These are phyloP conservation scores for Dioszegia aurantiaca DNA, from an alignment of 768 basidiomycete genomes.

Conservation along the genomic window DNA sequence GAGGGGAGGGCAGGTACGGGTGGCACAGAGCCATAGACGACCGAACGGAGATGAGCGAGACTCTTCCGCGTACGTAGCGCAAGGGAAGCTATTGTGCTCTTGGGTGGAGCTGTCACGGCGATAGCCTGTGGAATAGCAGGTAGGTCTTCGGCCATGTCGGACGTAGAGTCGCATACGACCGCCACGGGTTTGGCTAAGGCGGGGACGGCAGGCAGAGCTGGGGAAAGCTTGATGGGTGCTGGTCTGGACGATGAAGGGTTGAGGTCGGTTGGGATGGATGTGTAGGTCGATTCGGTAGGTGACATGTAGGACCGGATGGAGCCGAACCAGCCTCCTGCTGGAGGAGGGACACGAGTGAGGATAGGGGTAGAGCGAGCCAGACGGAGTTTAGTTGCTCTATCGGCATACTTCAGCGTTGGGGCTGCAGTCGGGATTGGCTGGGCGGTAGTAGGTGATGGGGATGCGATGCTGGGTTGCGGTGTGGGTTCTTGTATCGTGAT, in stretches of 20 bases:
- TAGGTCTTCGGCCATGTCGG: slow-evolving; percentile 42
- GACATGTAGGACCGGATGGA: slow-evolving; percentile 19
- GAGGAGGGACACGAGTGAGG: slow-evolving; percentile 15
- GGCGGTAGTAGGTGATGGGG: background rate
- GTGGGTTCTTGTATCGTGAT: background rate
- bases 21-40: slow-evolving; percentile 9
- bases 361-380: slow-evolving; percentile 36
- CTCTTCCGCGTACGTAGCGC: slow-evolving; percentile 31
- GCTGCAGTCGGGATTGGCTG: background rate
- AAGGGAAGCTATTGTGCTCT: background rate
- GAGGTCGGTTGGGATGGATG: slow-evolving; percentile 3
- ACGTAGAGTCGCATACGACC: slow-evolving; percentile 45
- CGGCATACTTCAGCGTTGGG: slow-evolving; percentile 29
- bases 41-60: slow-evolving; percentile 26
- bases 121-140: slow-evolving; percentile 37
- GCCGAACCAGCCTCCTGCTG: slow-evolving; percentile 25
- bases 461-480: too few relatives aligned
- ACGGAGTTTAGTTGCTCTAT: slow-evolving; percentile 32
- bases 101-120: background rate
- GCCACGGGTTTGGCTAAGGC: slow-evolving; percentile 34
- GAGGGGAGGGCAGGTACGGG: slow-evolving; percentile 1
- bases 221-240: slow-evolving; percentile 14
- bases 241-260: slow-evolving; percentile 10
- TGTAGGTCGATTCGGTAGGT: background rate
- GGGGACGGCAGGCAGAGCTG: slow-evolving; percentile 31